Conservation (phyloP, 2,329 filamentous ascomycete species). For the Ophiostoma pallidulum region DNA sequence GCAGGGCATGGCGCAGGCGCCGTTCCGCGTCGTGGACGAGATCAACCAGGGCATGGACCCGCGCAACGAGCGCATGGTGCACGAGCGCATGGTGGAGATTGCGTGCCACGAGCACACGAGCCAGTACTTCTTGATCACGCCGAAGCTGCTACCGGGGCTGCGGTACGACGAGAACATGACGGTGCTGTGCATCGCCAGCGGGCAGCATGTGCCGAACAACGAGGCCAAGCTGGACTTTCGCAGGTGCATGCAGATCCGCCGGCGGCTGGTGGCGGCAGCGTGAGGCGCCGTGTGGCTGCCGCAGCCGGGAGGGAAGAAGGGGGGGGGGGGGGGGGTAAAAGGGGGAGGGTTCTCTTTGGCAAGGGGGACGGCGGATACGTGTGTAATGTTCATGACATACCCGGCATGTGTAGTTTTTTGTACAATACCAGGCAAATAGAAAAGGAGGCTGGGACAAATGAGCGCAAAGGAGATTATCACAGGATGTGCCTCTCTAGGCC, state of each 20-base stretch:
- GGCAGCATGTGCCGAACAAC: constrained; percentile 58
- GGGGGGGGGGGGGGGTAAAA: too few species aligned
- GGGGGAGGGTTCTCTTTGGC: too few species aligned
- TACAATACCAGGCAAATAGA: too few species aligned
- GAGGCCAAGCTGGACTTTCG: constrained; percentile 41
- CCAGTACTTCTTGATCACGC: constrained; percentile 95
- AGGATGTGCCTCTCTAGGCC: too few species aligned
- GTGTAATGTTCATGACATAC: neutral
- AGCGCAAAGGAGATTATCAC: too few species aligned
- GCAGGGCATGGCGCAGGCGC: constrained; percentile 84
- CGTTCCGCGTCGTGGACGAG: constrained; percentile 97
- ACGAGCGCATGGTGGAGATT: constrained; percentile 96
- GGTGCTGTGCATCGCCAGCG: constrained; percentile 86
- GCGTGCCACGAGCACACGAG: constrained; percentile 74
- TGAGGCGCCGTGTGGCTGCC: neutral
- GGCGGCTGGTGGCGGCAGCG: constrained; percentile 9
- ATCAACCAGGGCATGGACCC: constrained; percentile 99
- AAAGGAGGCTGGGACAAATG: too few species aligned
- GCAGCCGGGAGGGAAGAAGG: too few species aligned
- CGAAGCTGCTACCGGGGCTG: constrained; percentile 79
- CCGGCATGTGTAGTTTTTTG: too few species aligned
- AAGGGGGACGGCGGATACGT: too few species aligned
- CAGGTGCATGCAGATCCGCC: constrained; percentile 14
- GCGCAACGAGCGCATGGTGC: constrained; percentile 94
- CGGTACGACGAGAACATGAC: constrained; percentile 87